Conservation (phyloP, 163 green algal genomes). For the Volvox carteri region DNA sequence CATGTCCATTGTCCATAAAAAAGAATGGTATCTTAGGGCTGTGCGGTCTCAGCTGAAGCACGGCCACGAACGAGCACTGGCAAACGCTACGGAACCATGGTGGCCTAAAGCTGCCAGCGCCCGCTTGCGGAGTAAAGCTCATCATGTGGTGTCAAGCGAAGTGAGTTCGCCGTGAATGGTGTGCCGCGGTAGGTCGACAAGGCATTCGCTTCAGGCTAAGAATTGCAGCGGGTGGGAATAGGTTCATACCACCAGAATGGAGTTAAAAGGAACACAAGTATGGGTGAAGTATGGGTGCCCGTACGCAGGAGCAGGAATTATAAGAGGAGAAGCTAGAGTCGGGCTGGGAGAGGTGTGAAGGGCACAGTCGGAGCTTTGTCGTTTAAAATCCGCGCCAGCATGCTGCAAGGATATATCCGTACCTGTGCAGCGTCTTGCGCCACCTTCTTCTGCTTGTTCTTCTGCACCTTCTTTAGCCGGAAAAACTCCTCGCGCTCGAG, state of each 20-base stretch:
- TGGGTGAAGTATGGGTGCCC: no score
- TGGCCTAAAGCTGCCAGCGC: no score
- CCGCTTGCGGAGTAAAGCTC: no score
- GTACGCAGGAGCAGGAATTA: neutral
- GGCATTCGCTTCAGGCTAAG: no score
- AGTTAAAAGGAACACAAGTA: no score
- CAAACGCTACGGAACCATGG: no score
- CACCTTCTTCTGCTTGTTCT: slow-evolving; percentile 92
- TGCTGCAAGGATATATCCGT: neutral
- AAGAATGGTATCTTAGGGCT: neutral
- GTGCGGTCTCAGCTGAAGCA: neutral
- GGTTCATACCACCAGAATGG: neutral
- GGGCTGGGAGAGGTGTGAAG: neutral
- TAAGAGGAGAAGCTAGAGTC: neutral
- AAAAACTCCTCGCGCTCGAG: slow-evolving; percentile 99
- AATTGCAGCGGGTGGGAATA: neutral
- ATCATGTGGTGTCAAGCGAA: no score
- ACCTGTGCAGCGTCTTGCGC: slow-evolving; percentile 47
- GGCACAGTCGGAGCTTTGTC: neutral
- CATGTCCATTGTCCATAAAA: neutral
- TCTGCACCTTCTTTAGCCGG: slow-evolving; percentile 94
- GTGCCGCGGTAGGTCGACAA: no score
- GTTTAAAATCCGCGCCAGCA: no score
- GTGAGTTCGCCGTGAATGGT: no score
- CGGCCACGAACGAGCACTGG: no score